These are phyloP conservation scores for Grosmannia clavigera DNA, from an alignment of 2,329 filamentous ascomycete species.

Conservation along the genomic window DNA sequence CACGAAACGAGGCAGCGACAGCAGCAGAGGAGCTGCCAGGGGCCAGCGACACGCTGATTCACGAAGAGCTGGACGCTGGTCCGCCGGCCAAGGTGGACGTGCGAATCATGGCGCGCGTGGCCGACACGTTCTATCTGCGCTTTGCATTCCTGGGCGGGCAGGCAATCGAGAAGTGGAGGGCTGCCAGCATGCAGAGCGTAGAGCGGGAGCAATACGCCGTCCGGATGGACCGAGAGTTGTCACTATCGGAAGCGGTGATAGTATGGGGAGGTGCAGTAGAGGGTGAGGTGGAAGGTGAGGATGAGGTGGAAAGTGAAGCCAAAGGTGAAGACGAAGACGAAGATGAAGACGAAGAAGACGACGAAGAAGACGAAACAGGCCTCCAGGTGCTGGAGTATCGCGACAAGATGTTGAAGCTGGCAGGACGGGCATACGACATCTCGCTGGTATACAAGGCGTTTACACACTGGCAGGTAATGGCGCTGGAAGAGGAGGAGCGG, in stretches of 20 bases:
- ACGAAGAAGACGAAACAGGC: not conserved
- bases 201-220: conserved; percentile 8
- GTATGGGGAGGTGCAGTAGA: conserved; percentile 7
- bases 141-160: conserved; percentile 9
- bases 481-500: conserved; percentile 51
- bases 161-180: conserved; percentile 6
- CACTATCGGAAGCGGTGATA: conserved; percentile 9
- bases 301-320: not conserved
- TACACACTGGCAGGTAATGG: conserved; percentile 54
- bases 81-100: conserved; percentile 12
- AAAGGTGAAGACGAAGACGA: not conserved
- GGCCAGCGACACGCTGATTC: conserved; percentile 16
- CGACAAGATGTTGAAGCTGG: conserved; percentile 43
- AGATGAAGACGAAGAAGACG: not conserved
- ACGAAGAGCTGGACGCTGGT: conserved; percentile 12
- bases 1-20: not conserved
- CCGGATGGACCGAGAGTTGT: conserved; percentile 12
- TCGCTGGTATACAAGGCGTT: conserved; percentile 54
- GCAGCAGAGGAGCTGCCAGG: conserved; percentile 5
- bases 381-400: conserved; percentile 10
- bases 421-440: conserved; percentile 50
- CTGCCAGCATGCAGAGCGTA: not conserved
- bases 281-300: not conserved
- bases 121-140: conserved; percentile 11
- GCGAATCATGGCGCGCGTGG: conserved; percentile 13